phyloP scores from a whole-genome alignment of 257 asterid species.

The Coffea canephora region DNA sequence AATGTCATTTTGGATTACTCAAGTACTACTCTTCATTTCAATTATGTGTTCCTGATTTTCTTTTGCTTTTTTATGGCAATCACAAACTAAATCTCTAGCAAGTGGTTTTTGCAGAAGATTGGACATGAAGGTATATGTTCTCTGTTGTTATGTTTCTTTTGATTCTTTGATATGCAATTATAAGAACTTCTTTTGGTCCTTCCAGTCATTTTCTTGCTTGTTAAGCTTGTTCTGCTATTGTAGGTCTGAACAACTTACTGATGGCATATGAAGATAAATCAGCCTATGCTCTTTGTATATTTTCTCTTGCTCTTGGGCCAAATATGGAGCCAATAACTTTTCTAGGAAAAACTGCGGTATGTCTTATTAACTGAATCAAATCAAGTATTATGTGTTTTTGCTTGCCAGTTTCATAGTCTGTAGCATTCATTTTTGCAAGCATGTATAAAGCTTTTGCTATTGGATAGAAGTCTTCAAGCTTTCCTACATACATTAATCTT shows the following conservation, averaged over 20 bases:
- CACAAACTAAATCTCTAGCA: slow-evolving; percentile 48
- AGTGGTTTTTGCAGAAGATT: slow-evolving; percentile 91
- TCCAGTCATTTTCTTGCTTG: not conserved
- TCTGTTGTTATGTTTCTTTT: not conserved
- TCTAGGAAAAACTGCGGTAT: slow-evolving; percentile 75
- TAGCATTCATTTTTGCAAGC: not conserved
- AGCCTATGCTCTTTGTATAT: slow-evolving; percentile 89
- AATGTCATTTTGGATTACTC: not conserved
- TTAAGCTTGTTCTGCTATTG: slow-evolving; percentile 4
- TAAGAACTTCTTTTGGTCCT: slow-evolving; percentile 1
- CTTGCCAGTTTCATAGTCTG: not conserved
- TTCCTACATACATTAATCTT: not conserved
- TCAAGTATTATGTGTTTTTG: not conserved
- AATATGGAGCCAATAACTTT: slow-evolving; percentile 77
- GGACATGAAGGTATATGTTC: slow-evolving; percentile 77
- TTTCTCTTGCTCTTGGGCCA: slow-evolving; percentile 91
- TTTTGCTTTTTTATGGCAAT: slow-evolving; percentile 17
- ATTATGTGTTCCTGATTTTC: slow-evolving; percentile 11
- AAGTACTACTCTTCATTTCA: not conserved
- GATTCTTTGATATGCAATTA: not conserved
- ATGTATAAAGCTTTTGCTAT: not conserved
- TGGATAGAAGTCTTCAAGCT: not conserved
- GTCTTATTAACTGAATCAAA: slow-evolving; percentile 2
- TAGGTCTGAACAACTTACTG: slow-evolving; percentile 87
- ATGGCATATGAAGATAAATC: slow-evolving; percentile 94